phyloP scores from a whole-genome alignment of 1,284 basidiomycete genomes.

The Austropuccinia psidii region DNA sequence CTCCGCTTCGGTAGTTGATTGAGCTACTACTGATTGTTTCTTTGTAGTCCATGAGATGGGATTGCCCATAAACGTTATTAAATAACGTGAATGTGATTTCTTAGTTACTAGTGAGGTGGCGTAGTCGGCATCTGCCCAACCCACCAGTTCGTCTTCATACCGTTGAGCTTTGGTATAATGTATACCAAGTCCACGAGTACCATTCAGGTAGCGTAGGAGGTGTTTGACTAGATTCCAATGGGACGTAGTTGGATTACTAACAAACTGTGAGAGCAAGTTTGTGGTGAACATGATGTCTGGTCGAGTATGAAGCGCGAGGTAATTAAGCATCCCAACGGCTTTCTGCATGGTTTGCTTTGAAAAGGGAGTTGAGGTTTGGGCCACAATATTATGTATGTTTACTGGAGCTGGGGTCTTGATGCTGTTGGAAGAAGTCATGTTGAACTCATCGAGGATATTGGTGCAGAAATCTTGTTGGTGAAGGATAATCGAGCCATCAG shows the following conservation, averaged over 20 bases:
- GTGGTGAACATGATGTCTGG: neutral
- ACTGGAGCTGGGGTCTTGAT: neutral
- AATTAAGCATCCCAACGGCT: neutral
- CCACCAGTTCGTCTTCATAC: neutral
- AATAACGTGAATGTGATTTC: neutral
- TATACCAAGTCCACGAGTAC: neutral
- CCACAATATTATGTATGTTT: too few relatives aligned
- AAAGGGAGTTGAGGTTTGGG: too few relatives aligned
- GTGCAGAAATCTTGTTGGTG: too few relatives aligned
- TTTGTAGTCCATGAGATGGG: neutral
- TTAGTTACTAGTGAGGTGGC: neutral
- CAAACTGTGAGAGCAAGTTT: neutral
- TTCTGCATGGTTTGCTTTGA: too few relatives aligned
- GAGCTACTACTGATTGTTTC: neutral
- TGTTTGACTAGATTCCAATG: neutral
- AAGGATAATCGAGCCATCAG: too few relatives aligned
- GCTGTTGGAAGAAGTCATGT: neutral
- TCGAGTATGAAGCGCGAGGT: constrained; percentile 1
- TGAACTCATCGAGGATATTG: too few relatives aligned
- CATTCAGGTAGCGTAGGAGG: neutral
- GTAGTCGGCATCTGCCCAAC: constrained; percentile 7
- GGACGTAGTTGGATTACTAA: neutral
- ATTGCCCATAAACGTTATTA: neutral
- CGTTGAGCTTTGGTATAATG: neutral
- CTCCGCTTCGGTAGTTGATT: constrained; percentile 1